phyloP scores from a whole-genome alignment of 1,284 basidiomycete genomes.

The Melampsora abietis-canadensis region DNA sequence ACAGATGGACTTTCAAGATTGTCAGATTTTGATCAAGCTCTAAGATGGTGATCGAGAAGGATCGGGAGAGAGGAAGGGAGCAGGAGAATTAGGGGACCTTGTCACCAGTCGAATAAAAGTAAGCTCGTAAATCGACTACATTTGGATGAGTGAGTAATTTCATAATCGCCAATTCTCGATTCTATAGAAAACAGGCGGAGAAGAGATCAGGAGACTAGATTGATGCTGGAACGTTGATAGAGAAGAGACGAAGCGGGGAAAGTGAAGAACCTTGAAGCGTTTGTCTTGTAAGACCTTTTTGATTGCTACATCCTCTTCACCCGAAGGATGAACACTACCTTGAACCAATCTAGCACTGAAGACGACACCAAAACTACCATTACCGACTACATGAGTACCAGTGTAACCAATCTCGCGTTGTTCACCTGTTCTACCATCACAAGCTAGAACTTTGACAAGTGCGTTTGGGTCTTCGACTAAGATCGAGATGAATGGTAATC shows the following conservation, averaged over 20 bases:
- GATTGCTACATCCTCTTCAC: slow-evolving; percentile 88
- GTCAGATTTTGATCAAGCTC: slow-evolving; percentile 45
- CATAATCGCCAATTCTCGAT: slow-evolving; percentile 99
- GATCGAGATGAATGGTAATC: slow-evolving; percentile 39
- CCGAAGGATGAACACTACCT: slow-evolving; percentile 30
- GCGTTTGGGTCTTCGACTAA: slow-evolving; percentile 80
- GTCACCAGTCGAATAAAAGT: slow-evolving; percentile 99
- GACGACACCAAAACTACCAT: slow-evolving; percentile 97
- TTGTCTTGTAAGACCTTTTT: slow-evolving; percentile 99
- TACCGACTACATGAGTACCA: slow-evolving; percentile 96
- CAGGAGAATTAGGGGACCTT: slow-evolving; percentile 63
- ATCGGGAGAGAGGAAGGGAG: slow-evolving; percentile 21
- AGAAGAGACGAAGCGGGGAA: slow-evolving; percentile 33
- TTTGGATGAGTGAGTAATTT: slow-evolving; percentile 94
- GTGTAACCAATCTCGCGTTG: slow-evolving; percentile 87
- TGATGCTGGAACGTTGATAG: background rate
- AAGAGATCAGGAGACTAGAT: slow-evolving; percentile 4
- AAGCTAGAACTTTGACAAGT: slow-evolving; percentile 89
- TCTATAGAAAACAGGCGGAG: slow-evolving; percentile 59
- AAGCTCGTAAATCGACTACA: slow-evolving; percentile 93
- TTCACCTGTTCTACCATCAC: slow-evolving; percentile 87
- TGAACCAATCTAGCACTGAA: slow-evolving; percentile 66
- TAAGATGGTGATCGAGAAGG: slow-evolving; percentile 11
- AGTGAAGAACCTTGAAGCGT: slow-evolving; percentile 81
- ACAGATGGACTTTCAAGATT: slow-evolving; percentile 1